Conservation (phyloP, 108 stramenopile genomes). For the Cyclotella atomus region DNA sequence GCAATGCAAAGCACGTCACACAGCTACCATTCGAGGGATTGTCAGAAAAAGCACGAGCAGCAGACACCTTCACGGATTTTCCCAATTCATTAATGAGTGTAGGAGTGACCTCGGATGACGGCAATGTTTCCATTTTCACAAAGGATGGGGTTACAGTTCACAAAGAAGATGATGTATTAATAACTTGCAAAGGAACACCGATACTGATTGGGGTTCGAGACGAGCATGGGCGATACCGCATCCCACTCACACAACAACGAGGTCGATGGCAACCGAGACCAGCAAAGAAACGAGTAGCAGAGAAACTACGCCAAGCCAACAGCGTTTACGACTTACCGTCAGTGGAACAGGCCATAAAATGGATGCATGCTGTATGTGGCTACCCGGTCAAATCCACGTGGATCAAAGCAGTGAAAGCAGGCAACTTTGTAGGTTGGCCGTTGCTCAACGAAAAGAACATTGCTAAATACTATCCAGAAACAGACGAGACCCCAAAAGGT, state of each 20-base stretch:
- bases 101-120: neutral
- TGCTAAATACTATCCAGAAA: slow-evolving; percentile 9
- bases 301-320: neutral
- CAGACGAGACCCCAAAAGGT: neutral
- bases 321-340: neutral
- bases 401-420: slow-evolving; percentile 4
- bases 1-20: neutral
- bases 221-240: neutral
- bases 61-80: neutral
- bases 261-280: neutral
- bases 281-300: neutral
- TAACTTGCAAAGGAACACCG: neutral
- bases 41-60: neutral
- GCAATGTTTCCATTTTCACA: neutral
- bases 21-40: neutral
- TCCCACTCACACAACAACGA: neutral
- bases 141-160: neutral
- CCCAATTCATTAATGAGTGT: neutral
- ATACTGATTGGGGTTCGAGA: neutral
- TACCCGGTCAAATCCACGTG: slow-evolving; percentile 10
- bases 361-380: slow-evolving; percentile 5
- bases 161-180: neutral
- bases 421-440: slow-evolving; percentile 9
- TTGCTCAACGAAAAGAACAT: neutral
- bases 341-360: neutral